Conservation (phyloP, 768 basidiomycete genomes). For the Pholiota microspora region DNA sequence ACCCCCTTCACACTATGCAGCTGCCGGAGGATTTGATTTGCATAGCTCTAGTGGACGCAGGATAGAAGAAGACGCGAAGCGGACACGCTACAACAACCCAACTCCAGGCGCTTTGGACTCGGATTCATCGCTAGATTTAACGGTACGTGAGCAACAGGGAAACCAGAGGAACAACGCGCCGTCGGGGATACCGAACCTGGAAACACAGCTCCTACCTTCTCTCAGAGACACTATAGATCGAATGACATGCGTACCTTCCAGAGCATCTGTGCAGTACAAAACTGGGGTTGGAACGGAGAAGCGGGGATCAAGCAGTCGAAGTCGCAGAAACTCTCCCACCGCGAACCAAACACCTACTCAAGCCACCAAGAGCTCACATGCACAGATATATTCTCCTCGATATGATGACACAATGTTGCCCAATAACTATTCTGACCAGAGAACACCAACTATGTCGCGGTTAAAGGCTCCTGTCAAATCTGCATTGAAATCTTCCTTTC, state of each 20-base stretch:
- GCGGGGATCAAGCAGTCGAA: constrained; percentile 2
- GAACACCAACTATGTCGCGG: constrained; percentile 22
- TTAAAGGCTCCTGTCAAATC: constrained; percentile 32
- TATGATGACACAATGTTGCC: not conserved
- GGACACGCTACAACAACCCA: not conserved
- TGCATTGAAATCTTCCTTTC: constrained; percentile 34
- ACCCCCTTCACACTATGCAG: constrained; percentile 57
- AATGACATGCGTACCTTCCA: constrained; percentile 61
- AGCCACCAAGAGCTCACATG: constrained; percentile 7
- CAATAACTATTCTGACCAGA: constrained; percentile 10
- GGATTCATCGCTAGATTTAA: constrained; percentile 9
- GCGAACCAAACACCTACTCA: not conserved
- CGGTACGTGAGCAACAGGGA: constrained; percentile 9
- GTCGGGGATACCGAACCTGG: constrained; percentile 55
- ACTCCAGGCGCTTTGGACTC: constrained; percentile 3
- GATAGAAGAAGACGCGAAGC: not conserved
- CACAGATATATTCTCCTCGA: constrained; percentile 1
- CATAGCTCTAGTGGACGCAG: constrained; percentile 8
- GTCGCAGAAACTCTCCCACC: constrained; percentile 11
- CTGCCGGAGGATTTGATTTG: constrained; percentile 39
- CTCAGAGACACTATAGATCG: constrained; percentile 70
- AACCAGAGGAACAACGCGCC: constrained; percentile 20
- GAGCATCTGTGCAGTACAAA: constrained; percentile 13
- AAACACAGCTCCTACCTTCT: constrained; percentile 65
- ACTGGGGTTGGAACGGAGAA: not conserved